Evolutionary conservation across 2,329 filamentous ascomycete species (phyloP).

Genomic region (Penicillium palitans): DNA sequence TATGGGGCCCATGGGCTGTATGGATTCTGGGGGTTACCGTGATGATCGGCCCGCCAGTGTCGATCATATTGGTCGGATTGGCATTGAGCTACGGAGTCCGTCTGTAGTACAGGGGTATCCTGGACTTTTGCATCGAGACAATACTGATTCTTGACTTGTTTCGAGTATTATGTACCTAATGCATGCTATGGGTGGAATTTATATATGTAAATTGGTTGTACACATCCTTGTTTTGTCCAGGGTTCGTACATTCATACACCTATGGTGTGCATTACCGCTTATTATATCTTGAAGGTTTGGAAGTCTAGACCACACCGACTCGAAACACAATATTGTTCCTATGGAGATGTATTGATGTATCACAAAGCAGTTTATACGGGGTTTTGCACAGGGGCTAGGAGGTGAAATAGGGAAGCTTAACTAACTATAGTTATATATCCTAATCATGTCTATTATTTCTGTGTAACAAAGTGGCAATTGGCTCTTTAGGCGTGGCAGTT

Average conservation of each 20-base stretch:
- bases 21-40: constrained; percentile 1
- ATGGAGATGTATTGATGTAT: neutral
- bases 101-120: neutral
- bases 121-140: neutral
- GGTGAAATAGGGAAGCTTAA: no score
- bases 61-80: constrained; percentile 2
- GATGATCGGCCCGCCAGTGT: constrained; percentile 6
- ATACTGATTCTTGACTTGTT: neutral
- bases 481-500: neutral
- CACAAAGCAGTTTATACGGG: neutral
- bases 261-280: neutral
- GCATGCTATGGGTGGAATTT: neutral
- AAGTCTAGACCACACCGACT: neutral
- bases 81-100: no score
- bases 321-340: neutral
- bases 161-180: neutral
- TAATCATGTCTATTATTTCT: no score
- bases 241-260: neutral
- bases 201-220: neutral
- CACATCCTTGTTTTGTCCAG: neutral
- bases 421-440: no score
- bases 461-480: neutral
- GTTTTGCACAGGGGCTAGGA: neutral
- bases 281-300: neutral
- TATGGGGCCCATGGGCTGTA: neutral